These are phyloP conservation scores for Calamus simplicifolius DNA, from an alignment of 176 grass and related monocot species.

Conservation along the genomic window DNA sequence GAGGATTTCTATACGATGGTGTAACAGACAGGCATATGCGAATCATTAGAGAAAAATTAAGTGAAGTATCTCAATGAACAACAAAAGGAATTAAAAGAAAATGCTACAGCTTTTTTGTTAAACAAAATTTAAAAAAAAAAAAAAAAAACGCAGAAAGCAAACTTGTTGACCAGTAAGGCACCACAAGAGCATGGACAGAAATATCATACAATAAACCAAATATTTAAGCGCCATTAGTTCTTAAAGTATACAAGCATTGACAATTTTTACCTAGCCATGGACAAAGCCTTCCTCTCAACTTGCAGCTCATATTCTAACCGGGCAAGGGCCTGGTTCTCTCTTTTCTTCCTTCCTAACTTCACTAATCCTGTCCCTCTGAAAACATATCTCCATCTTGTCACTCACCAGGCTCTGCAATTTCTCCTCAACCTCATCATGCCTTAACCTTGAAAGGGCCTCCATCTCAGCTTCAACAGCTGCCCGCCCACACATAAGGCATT, in stretches of 20 bases:
- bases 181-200: too few relatives aligned
- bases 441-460: constrained; percentile 65
- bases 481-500: constrained; percentile 45
- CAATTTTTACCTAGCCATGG: constrained; percentile 50
- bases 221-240: too few relatives aligned
- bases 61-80: too few relatives aligned
- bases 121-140: too few relatives aligned
- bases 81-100: too few relatives aligned
- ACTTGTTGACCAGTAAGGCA: too few relatives aligned
- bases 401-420: constrained; percentile 71
- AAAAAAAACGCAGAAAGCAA: too few relatives aligned
- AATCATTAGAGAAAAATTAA: too few relatives aligned
- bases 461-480: constrained; percentile 89
- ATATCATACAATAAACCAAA: too few relatives aligned
- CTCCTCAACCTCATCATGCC: constrained; percentile 69
- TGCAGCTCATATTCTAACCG: constrained; percentile 87
- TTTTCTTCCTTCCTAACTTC: constrained; percentile 73
- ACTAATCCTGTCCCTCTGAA: constrained; percentile 62
- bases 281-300: constrained; percentile 96
- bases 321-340: constrained; percentile 52
- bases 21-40: too few relatives aligned
- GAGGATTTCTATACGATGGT: too few relatives aligned
- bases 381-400: constrained; percentile 80
- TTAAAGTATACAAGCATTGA: neutral
- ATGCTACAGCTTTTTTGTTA: too few relatives aligned